phyloP scores from a whole-genome alignment of 2,329 filamentous ascomycete species.

The Fonsecaea nubica region DNA sequence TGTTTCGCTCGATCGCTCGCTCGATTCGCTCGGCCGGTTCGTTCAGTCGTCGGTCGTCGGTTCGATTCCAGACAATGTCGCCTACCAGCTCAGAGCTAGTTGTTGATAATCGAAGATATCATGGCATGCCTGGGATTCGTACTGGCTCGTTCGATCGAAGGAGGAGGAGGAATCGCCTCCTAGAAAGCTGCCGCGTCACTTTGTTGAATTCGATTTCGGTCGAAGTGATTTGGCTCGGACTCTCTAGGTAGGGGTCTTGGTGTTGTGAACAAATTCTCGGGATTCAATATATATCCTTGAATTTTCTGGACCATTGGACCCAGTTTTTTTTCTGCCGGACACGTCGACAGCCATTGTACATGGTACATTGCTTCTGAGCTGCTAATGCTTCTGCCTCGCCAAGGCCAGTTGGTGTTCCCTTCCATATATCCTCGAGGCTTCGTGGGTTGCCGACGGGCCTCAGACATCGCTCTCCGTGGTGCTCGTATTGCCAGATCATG shows the following conservation, averaged over 20 bases:
- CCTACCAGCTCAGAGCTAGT: slow-evolving; percentile 12
- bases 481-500: background rate
- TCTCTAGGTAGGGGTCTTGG: slow-evolving; percentile 28
- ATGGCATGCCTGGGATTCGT: slow-evolving; percentile 10
- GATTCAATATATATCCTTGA: slow-evolving; percentile 17
- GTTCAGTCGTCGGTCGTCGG: background rate
- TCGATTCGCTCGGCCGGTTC: background rate
- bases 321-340: slow-evolving; percentile 3
- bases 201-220: slow-evolving; percentile 14
- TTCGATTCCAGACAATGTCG: background rate
- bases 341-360: background rate
- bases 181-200: slow-evolving; percentile 22
- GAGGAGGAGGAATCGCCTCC: slow-evolving; percentile 23
- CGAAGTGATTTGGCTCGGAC: slow-evolving; percentile 26
- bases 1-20: no score
- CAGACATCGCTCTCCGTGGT: background rate
- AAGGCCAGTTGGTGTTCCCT: background rate
- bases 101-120: background rate
- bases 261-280: slow-evolving; percentile 23
- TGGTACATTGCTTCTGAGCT: background rate
- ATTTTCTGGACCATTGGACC: slow-evolving; percentile 25
- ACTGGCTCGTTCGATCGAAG: slow-evolving; percentile 7
- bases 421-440: background rate
- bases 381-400: background rate
- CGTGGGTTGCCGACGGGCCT: background rate